A percentile compares a stretch with the other conserved stretches of the same genome.
Evolutionary conservation across 371 early-diverging fungal species (phyloP).

Genomic region (Mucor circinelloides): DNA sequence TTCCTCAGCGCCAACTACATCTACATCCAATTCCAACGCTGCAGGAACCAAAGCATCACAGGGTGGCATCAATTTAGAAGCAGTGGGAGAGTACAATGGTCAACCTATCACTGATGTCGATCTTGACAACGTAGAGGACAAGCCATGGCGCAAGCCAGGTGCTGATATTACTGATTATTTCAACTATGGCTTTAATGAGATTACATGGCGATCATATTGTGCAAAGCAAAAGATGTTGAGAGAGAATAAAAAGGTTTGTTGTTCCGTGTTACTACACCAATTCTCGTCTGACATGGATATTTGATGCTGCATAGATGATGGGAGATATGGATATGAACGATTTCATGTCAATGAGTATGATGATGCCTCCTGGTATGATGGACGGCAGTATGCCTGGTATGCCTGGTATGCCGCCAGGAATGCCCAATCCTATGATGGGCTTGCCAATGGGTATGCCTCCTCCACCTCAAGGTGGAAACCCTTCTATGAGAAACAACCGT

Average conservation of each 20-base stretch:
- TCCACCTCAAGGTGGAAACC: slow-evolving; percentile 7
- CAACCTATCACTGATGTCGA: slow-evolving; percentile 86
- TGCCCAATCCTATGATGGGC: slow-evolving; percentile 27
- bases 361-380: slow-evolving; percentile 91
- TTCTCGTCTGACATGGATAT: neutral
- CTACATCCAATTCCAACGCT: slow-evolving; percentile 23
- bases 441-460: slow-evolving; percentile 23
- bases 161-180: slow-evolving; percentile 99
- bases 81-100: slow-evolving; percentile 77
- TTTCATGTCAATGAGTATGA: slow-evolving; percentile 61
- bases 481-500: slow-evolving; percentile 13
- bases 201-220: slow-evolving; percentile 92
- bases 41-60: slow-evolving; percentile 30
- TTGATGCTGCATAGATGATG: slow-evolving; percentile 7
- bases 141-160: slow-evolving; percentile 97
- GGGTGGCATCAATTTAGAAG: slow-evolving; percentile 70
- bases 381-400: slow-evolving; percentile 60
- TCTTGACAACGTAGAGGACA: slow-evolving; percentile 85
- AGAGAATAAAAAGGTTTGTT: slow-evolving; percentile 54
- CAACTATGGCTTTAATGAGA: slow-evolving; percentile 98
- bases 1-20: slow-evolving; percentile 20
- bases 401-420: slow-evolving; percentile 19
- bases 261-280: neutral
- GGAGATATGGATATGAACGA: slow-evolving; percentile 42
- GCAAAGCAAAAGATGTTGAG: slow-evolving; percentile 86